Evolutionary conservation across 2,329 filamentous ascomycete genomes (phyloP), one percentile per base, ranked within the genome.

Genomic region (Niveomyces coronatus): DNA sequence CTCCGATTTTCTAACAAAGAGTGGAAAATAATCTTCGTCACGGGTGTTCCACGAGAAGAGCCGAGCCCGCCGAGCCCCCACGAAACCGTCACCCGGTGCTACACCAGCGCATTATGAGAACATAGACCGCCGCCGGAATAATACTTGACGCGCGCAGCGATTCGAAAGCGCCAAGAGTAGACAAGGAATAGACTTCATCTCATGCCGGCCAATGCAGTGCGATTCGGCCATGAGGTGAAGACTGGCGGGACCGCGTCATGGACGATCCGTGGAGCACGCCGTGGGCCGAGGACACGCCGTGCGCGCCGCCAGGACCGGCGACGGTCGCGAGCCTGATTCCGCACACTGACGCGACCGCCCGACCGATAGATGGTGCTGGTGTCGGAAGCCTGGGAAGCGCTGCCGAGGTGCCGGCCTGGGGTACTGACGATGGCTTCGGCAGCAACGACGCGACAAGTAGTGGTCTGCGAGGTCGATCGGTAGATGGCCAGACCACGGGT

Each of bases 201-300:
- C 16, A 31, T 13, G 29, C 23, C 23, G 13, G 16, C 29, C 8
- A 18, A 15, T n/a, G n/a, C n/a, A n/a, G n/a, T n/a, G n/a, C n/a
- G n/a, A n/a, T n/a, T n/a, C n/a, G n/a, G 9, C 3, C 17, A 38
- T 39, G 37, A 34, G 9, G 34, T 39, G 37, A n/a, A n/a, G n/a
- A 29, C 15, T 29, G 26, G 15, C 29, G 14, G 5, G 14, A 10
- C 13, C 3, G 8, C 54, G 60, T 52, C 46, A 77, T 77, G 73
- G 73, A 77, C 55, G 71, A 77, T 71, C 72, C 73, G 50, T 77
- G 73, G 73, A 69, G 68, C 57, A 75, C 71, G 49, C 73, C 73
- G 57, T 76, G 73, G 73, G 64, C 67, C 43, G 62, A 61, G 42
- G 53, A 56, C 35, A 44, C 50, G 41, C 49, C 54, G 11, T 33